phyloP scores from a whole-genome alignment of 1,284 basidiomycete genomes.

The Austropuccinia psidii region DNA sequence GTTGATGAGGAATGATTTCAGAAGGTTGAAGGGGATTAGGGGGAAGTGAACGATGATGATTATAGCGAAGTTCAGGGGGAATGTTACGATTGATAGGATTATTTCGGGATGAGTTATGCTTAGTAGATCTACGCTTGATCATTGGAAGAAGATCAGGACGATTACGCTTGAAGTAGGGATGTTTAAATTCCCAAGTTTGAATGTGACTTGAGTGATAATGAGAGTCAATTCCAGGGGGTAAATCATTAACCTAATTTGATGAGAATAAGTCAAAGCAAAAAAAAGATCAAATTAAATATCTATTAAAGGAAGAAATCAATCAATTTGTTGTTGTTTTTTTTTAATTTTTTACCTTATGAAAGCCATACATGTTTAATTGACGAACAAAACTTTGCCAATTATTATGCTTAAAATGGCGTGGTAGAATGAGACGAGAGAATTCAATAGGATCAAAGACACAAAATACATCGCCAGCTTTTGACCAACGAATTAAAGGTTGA shows the following conservation, averaged over 20 bases:
- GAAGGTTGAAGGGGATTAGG: not conserved
- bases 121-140: slow-evolving; percentile 67
- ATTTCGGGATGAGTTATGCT: not conserved
- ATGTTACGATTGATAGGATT: not conserved
- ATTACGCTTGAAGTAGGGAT: slow-evolving; percentile 71
- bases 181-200: slow-evolving; percentile 81
- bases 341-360: slow-evolving; percentile 54
- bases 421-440: slow-evolving; percentile 46
- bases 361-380: slow-evolving; percentile 74
- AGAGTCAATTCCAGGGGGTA: slow-evolving; percentile 50
- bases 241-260: not conserved
- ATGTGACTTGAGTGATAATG: slow-evolving; percentile 68
- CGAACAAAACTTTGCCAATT: slow-evolving; percentile 82
- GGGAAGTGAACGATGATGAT: not conserved
- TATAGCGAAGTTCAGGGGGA: not conserved
- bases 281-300: not conserved
- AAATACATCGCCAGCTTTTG: slow-evolving; percentile 17
- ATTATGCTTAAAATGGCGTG: slow-evolving; percentile 48
- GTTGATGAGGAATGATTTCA: not conserved
- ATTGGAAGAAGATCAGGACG: slow-evolving; percentile 70
- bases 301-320: not conserved
- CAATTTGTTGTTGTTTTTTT: not conserved
- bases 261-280: not conserved
- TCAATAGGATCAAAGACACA: slow-evolving; percentile 45
- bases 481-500: slow-evolving; percentile 27